These are phyloP conservation scores for Fusarium chuoi DNA, from an alignment of 2,329 filamentous ascomycete genomes.

Conservation along the genomic window DNA sequence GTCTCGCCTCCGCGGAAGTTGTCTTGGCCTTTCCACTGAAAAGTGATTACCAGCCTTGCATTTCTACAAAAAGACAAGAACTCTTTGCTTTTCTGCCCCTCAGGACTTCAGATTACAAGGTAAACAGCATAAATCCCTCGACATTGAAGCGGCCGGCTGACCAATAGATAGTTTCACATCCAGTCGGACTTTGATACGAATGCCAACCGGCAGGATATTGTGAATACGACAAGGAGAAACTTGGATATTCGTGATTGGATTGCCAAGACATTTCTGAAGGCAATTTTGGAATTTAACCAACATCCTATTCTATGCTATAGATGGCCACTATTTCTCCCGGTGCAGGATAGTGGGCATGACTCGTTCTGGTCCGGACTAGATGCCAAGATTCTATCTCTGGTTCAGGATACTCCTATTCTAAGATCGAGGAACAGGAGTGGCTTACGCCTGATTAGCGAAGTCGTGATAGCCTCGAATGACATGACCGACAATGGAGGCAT, in stretches of 20 bases:
- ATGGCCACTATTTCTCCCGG: constrained; percentile 29
- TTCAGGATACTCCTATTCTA: background rate
- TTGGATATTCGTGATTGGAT: constrained; percentile 1
- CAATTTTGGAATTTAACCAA: constrained; percentile 16
- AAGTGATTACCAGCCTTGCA: background rate
- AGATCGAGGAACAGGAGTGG: background rate
- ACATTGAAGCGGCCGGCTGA: background rate
- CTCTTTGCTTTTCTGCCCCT: constrained; percentile 32
- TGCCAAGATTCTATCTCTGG: background rate
- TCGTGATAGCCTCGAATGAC: background rate
- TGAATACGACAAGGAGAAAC: constrained; percentile 20
- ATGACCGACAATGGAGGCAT: background rate
- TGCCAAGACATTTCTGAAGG: background rate
- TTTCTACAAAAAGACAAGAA: background rate
- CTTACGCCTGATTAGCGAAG: background rate
- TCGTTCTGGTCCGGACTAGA: constrained; percentile 22
- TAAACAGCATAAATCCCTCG: background rate
- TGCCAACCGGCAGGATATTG: constrained; percentile 22
- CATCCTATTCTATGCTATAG: constrained; percentile 20
- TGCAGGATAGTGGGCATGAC: background rate
- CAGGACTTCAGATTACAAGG: constrained; percentile 11
- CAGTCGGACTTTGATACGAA: constrained; percentile 31
- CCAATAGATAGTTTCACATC: constrained; percentile 24
- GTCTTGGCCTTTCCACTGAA: constrained; percentile 34
- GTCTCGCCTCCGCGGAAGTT: constrained; percentile 9